A percentile compares a stretch with the other conserved stretches of the same genome.
Conservation (phyloP, 768 basidiomycete genomes). For the Boletus reticulatus region DNA sequence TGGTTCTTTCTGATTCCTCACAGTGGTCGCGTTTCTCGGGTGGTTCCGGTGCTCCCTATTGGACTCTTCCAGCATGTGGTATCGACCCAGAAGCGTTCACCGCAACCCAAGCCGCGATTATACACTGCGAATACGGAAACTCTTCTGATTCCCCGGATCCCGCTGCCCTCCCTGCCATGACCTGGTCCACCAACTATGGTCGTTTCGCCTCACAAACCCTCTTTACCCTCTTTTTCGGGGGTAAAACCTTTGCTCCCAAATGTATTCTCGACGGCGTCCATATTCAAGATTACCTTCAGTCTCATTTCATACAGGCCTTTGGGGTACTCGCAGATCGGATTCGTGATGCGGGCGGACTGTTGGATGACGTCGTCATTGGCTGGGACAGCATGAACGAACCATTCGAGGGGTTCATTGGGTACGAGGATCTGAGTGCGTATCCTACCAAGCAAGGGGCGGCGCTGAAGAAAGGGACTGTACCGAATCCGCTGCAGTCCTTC, state of each 20-base stretch:
- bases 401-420: slow-evolving; percentile 70
- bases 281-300: slow-evolving; percentile 86
- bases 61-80: slow-evolving; percentile 90
- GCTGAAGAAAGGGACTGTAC: slow-evolving; percentile 83
- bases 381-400: slow-evolving; percentile 99
- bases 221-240: slow-evolving; percentile 95
- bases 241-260: slow-evolving; percentile 83
- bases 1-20: neutral
- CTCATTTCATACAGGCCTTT: slow-evolving; percentile 73
- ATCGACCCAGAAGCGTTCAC: slow-evolving; percentile 85
- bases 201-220: slow-evolving; percentile 84
- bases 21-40: slow-evolving; percentile 96
- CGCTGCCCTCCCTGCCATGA: slow-evolving; percentile 82
- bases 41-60: slow-evolving; percentile 92
- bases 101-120: slow-evolving; percentile 77
- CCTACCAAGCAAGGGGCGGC: slow-evolving; percentile 67
- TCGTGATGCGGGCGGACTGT: slow-evolving; percentile 65
- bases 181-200: slow-evolving; percentile 96
- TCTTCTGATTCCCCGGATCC: slow-evolving; percentile 59
- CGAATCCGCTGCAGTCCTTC: slow-evolving; percentile 82
- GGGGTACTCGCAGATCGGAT: slow-evolving; percentile 76
- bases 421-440: slow-evolving; percentile 62
- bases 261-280: slow-evolving; percentile 90
- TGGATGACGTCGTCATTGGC: slow-evolving; percentile 89
- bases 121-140: slow-evolving; percentile 87